A percentile compares a stretch with the other conserved stretches of the same genome.
phyloP scores from a whole-genome alignment of 1,139 yeast genomes.

The Debaryomyces sp. region DNA sequence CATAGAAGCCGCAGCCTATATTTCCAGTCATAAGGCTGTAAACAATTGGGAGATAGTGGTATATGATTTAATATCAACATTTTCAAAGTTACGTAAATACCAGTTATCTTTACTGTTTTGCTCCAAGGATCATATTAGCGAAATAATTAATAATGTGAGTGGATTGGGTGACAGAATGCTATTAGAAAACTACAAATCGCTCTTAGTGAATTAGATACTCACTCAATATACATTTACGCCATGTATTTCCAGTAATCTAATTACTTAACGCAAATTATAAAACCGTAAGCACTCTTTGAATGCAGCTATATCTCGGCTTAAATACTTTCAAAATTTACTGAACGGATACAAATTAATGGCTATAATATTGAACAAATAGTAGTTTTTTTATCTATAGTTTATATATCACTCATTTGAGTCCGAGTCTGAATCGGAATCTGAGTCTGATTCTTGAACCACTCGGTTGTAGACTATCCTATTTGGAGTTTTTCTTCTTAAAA shows the following conservation, averaged over 20 bases:
- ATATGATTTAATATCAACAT: conserved; percentile 18
- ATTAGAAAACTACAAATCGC: conserved; percentile 8
- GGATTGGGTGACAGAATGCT: not conserved
- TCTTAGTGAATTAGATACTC: not conserved
- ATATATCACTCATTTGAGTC: conserved; percentile 10
- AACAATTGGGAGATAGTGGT: conserved; percentile 22
- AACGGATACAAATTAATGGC: not conserved
- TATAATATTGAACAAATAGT: not conserved
- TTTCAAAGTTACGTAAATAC: conserved; percentile 29
- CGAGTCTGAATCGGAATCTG: conserved; percentile 16
- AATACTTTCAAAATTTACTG: not conserved
- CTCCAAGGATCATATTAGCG: conserved; percentile 9
- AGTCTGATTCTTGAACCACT: conserved; percentile 15
- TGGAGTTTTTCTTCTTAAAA: conserved; percentile 37
- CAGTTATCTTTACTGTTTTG: conserved; percentile 26
- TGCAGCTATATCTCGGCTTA: too few relatives aligned
- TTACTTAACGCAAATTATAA: not conserved
- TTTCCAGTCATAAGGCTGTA: conserved; percentile 18
- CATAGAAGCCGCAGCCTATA: conserved; percentile 45
- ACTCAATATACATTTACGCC: not conserved
- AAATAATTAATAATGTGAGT: conserved; percentile 4
- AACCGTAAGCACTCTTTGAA: too few relatives aligned
- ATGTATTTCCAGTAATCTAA: not conserved
- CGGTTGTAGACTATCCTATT: conserved; percentile 43
- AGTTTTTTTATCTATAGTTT: not conserved